Percentiles rank a stretch among this genome's conserved stretches.
These are phyloP conservation scores for Asterochloris sp. DNA, from an alignment of 139 green algal genomes.

Conservation along the genomic window DNA sequence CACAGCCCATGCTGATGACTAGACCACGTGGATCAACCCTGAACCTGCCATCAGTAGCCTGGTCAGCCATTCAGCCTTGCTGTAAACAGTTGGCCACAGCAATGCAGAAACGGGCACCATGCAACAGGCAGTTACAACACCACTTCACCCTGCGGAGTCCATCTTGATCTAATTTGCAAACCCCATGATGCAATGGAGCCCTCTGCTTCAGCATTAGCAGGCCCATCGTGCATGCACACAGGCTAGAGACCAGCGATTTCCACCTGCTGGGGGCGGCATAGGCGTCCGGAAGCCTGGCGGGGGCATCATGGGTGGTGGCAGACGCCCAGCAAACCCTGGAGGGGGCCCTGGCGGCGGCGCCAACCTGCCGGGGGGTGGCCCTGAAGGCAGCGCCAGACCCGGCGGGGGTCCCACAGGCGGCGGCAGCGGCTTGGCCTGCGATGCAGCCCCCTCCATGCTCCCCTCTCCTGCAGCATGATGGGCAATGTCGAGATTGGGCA, in stretches of 20 bases:
- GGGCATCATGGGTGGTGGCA: constrained; percentile 31
- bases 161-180: no score
- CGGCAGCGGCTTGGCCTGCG: constrained; percentile 3
- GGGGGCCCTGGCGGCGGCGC: constrained; percentile 33
- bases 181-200: no score
- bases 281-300: constrained; percentile 25
- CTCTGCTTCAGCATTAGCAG: no score
- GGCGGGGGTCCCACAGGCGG: constrained; percentile 39
- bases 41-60: no score
- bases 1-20: no score
- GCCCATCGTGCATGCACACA: no score
- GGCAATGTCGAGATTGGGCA: background rate
- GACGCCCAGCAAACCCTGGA: constrained; percentile 13
- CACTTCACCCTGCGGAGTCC: no score
- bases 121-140: no score
- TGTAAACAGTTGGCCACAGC: no score
- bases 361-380: constrained; percentile 21
- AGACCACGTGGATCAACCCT: no score
- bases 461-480: background rate
- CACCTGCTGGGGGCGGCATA: constrained; percentile 24
- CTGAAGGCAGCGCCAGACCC: constrained; percentile 10
- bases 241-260: background rate
- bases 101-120: no score
- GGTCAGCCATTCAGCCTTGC: no score
- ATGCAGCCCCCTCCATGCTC: background rate